Evolutionary conservation across 768 basidiomycete species (phyloP).

Genomic region (Panaeolus papilionaceus): DNA sequence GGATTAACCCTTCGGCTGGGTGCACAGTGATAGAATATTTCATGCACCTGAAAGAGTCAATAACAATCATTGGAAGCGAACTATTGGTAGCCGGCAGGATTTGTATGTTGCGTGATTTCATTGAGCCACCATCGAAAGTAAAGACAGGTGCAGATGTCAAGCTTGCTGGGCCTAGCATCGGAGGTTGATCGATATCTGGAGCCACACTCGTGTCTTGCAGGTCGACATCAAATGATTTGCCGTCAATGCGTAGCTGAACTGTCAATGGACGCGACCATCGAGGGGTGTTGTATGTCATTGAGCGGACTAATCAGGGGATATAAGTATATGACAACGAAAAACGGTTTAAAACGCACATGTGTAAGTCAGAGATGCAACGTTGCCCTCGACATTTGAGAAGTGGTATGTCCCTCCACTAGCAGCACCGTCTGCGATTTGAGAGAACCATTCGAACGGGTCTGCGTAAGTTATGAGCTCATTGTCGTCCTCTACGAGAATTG

Average conservation of each 20-base stretch:
- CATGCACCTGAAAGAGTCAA: not conserved
- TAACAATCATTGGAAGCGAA: not conserved
- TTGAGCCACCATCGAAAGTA: not conserved
- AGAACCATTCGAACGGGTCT: not conserved
- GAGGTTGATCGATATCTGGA: not conserved
- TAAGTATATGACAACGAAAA: not conserved
- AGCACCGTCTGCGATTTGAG: not conserved
- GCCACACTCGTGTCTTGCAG: not conserved
- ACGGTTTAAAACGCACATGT: not conserved
- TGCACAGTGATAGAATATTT: not conserved
- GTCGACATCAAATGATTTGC: not conserved
- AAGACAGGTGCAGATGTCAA: conserved; percentile 3
- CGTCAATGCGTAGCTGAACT: not conserved
- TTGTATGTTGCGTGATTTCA: not conserved
- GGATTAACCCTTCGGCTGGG: too few relatives aligned
- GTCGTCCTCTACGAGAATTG: not conserved
- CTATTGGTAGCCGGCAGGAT: not conserved
- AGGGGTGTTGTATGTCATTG: not conserved
- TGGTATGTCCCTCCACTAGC: not conserved
- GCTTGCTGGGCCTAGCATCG: not conserved
- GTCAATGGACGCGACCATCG: not conserved
- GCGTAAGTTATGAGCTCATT: not conserved
- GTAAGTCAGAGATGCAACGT: not conserved
- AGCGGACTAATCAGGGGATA: not conserved
- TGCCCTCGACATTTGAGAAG: not conserved